Evolutionary conservation across 2,329 filamentous ascomycete species (phyloP), one percentile per base, ranked within the genome.

Genomic region (Fusarium piperis): DNA sequence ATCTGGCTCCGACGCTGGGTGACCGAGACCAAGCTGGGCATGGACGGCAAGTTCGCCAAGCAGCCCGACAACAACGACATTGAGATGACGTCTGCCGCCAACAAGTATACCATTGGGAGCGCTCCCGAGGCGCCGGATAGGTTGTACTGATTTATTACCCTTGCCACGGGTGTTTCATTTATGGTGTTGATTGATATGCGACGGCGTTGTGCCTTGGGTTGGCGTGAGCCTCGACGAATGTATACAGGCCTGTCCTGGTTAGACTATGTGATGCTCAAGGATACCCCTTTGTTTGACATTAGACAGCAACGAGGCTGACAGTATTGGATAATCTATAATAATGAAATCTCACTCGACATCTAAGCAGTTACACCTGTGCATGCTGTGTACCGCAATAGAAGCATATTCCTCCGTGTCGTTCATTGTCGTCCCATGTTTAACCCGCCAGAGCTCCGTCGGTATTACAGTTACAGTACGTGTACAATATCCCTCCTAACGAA

Each of bases 1-100:
- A 83, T 91, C 20, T 85, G 83, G 83, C 57, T 87, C 67, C 82
- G 90, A 20, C 76, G 81, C 48, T 86, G 84, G 79, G 55, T 87
- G 20, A 86, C 85, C 1, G 86, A 88, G 81, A 80, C 68, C 10
- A 85, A 83, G 79, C 71, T 85, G 58, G 79, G 81, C 57, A 81
- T 78, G 81, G 77, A 79, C 7, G 85, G 84, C 64, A 85, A 83
- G 79, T 82, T 84, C 71, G 81, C 78, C 2, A 56, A 68, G 48
- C 76, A 77, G 35, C 76, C 66, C 15, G 44, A 39, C 3, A 55
- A 38, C 9, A 61, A 74, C 15, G 77, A 81, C 59, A 56, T 73
- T 1, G 81, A 81, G 75, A 71, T 78, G 74, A 70, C 72, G 46
- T 58, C 59, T 18, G 51, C 72, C 13, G 68, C 64, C 10, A 74